Conservation (phyloP, 2,329 filamentous ascomycete genomes). For the Penicillium glabrum region DNA sequence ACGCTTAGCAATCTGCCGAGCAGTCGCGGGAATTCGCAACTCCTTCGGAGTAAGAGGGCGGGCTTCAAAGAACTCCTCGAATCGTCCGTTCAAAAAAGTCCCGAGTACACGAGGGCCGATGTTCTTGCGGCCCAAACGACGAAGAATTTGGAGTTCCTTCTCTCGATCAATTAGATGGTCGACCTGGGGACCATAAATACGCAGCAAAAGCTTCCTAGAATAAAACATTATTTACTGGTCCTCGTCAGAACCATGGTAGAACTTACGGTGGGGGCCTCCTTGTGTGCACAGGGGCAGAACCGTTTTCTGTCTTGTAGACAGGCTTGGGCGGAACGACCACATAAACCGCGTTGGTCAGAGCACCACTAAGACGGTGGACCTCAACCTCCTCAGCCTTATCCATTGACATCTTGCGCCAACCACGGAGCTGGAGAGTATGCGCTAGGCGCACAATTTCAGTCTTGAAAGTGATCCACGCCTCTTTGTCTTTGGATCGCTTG, state of each 20-base stretch:
- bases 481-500: conserved; percentile 64
- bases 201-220: conserved; percentile 72
- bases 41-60: conserved; percentile 74
- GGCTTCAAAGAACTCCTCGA: conserved; percentile 91
- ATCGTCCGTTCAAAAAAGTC: conserved; percentile 91
- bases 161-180: conserved; percentile 95
- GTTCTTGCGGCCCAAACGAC: conserved; percentile 82
- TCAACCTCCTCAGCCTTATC: conserved; percentile 44
- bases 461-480: conserved; percentile 85
- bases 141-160: conserved; percentile 81
- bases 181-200: conserved; percentile 92
- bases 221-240: background rate
- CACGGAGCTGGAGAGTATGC: conserved; percentile 85
- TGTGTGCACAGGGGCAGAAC: conserved; percentile 36
- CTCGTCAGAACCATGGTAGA: background rate
- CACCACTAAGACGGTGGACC: conserved; percentile 66
- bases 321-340: conserved; percentile 78
- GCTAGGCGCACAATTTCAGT: conserved; percentile 85
- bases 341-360: conserved; percentile 94
- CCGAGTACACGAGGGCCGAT: conserved; percentile 90
- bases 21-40: conserved; percentile 77
- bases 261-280: conserved; percentile 56
- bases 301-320: conserved; percentile 39
- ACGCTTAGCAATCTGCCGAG: conserved; percentile 90
- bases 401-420: conserved; percentile 78